Base-by-base conservation (phyloP, 2,329 filamentous ascomycete genomes). In the Hypoxylon sp. region DNA sequence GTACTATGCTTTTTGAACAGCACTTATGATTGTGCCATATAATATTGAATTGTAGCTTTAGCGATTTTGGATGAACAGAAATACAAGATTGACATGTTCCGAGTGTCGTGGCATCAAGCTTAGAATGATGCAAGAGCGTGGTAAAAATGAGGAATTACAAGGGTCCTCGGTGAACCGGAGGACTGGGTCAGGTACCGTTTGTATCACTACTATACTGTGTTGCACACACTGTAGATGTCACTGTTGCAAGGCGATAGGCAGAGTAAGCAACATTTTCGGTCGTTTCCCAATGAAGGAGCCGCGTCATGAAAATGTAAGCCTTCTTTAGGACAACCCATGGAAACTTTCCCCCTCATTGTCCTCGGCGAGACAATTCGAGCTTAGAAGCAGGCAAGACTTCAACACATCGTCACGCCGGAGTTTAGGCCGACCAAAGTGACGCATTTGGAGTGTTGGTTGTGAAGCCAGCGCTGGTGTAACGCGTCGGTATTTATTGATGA, bases 1-100 rank as follows among this genome's bases (percentile, higher is more conserved):
- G 51, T 43, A 41, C 5, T 25, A 47, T 34, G 41, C 48, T n/a
- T 45, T 47, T 34, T 39, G 25, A 51, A 21, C 51, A 47, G 21
- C n/a, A 53, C 14, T 59, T 51, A 64, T 59, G 54, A 57, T 58
- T 64, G 50, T 64, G 59, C 52, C 32, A 64, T 59, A 55, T 34
- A 14, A 11, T 32, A 32, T 30, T 43, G 14, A 53, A 41, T 29
- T 41, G 25, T 41, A 34, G 34, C 14, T 6, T 47, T 29, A 47
- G 45, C 16, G 45, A 29, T 27, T 21, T n/a, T 41, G 37, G 5
- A 41, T 41, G 8, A 11, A 9, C 34, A 19, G 37, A 7, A 41
- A 47, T 29, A 25, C 11, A 29, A 47, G 14, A n/a, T 16, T 47
- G 23, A 29, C 12, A 21, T 9, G 45, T 16, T 47, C 25, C 1